Evolutionary conservation across 1,284 basidiomycete genomes (phyloP), one percentile per base, ranked within the genome.

Genomic region (Mixia osmundae): DNA sequence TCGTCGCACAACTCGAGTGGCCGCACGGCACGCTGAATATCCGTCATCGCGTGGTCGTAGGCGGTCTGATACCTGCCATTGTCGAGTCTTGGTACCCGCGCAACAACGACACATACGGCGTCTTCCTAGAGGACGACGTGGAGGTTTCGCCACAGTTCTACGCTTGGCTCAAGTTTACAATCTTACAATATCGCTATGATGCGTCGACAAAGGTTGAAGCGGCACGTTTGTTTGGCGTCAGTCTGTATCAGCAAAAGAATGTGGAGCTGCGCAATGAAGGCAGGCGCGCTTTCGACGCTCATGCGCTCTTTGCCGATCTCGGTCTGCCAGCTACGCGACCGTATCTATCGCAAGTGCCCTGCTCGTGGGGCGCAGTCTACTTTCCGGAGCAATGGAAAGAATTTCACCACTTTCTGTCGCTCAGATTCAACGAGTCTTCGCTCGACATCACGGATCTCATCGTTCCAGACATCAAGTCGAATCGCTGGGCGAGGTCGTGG

Each of bases 281-380:
- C 5, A 64, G 77, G 4, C 64, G 61, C 29, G 58, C 64, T 9
- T 79, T 80, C 54, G 58, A 75, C 49, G 67, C 76, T 1, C 68
- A 66, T 38, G 40, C 49, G 1, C 54, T 73, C 5, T 73, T 82
- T 51, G 50, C 53, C 5, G 44, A 55, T 0, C 47, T 59, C 8
- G 59, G 57, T 3, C 33, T 68, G 11, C 55, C 63, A 0, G 56
- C 62, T 4, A 71, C 68, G 0, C 25, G 37, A 16, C 77, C 78
- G 0, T 82, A 78, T 52, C 65, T 79, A 24, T 78, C 76, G 1
- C 72, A 75, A 42, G 68, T 79, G 10, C 78, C 77, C 1, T 82
- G 78, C 54, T 77, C 73, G 53, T 82, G 77, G 78, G 78, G 77
- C n/a, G 78, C 76, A 2, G 61, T 77, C 29, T 82, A 80, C 57